Percentiles rank a stretch among this genome's conserved stretches.
Conservation (phyloP, 495 filamentous ascomycete species). For the Penicillium cataractarum region DNA sequence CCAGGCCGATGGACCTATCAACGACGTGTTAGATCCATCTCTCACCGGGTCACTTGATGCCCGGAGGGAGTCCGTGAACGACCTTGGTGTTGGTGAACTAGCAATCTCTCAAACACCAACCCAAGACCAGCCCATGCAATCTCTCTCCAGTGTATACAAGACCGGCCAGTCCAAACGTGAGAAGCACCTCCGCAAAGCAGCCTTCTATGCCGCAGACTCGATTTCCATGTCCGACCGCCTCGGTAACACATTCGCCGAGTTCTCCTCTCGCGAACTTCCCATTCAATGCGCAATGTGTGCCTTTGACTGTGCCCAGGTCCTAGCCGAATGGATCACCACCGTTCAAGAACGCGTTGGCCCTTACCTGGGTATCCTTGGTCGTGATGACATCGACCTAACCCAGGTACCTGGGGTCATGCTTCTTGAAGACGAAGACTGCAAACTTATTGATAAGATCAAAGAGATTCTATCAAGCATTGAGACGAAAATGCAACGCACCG, state of each 20-base stretch:
- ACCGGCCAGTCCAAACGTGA: slow-evolving; percentile 67
- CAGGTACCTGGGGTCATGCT: slow-evolving; percentile 86
- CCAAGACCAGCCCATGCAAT: slow-evolving; percentile 42
- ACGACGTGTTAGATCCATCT: slow-evolving; percentile 38
- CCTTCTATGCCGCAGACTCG: slow-evolving; percentile 92
- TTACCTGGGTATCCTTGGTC: slow-evolving; percentile 84
- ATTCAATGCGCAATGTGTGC: slow-evolving; percentile 90
- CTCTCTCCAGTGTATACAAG: slow-evolving; percentile 38
- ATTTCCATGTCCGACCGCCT: slow-evolving; percentile 87
- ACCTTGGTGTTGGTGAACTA: slow-evolving; percentile 46
- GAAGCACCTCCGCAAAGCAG: slow-evolving; percentile 87
- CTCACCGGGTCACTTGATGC: slow-evolving; percentile 31
- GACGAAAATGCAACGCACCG: slow-evolving; percentile 71
- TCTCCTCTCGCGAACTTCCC: slow-evolving; percentile 86
- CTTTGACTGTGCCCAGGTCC: slow-evolving; percentile 95
- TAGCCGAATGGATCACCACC: slow-evolving; percentile 94
- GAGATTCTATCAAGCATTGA: slow-evolving; percentile 80
- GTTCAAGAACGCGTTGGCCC: slow-evolving; percentile 92
- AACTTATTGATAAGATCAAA: slow-evolving; percentile 81
- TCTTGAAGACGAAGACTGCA: slow-evolving; percentile 89
- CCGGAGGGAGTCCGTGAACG: slow-evolving; percentile 44
- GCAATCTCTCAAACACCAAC: slow-evolving; percentile 48
- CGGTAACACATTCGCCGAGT: slow-evolving; percentile 83
- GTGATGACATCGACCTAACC: slow-evolving; percentile 73
- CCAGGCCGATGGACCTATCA: slow-evolving; percentile 59